Conservation (phyloP, 1,139 yeast species). For the Maudiozyma humilis region DNA sequence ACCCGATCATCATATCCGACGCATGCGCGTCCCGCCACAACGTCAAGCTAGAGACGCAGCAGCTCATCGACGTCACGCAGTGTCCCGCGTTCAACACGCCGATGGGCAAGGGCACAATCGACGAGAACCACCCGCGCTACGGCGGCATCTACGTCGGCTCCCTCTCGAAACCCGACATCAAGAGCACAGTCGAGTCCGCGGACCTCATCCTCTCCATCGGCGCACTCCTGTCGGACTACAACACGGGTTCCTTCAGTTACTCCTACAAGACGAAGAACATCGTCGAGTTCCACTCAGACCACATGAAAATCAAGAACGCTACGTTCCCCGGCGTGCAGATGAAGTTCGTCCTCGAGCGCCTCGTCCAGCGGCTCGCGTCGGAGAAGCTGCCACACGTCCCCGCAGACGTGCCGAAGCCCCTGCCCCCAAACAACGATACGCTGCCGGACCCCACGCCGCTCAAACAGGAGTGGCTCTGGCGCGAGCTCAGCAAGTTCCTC, state of each 20-base stretch:
- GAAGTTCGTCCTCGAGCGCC: slow-evolving; percentile 54
- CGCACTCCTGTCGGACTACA: slow-evolving; percentile 77
- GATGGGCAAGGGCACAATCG: slow-evolving; percentile 77
- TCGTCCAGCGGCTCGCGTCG: slow-evolving; percentile 35
- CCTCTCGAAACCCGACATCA: slow-evolving; percentile 65
- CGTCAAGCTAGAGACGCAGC: slow-evolving; percentile 50
- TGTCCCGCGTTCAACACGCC: slow-evolving; percentile 83
- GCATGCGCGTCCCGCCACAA: slow-evolving; percentile 79
- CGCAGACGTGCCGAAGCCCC: slow-evolving; percentile 40
- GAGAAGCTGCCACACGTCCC: slow-evolving; percentile 37
- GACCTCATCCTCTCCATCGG: slow-evolving; percentile 76
- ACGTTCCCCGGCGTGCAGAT: slow-evolving; percentile 70
- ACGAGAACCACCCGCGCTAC: slow-evolving; percentile 63
- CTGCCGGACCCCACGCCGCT: slow-evolving; percentile 39
- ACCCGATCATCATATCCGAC: slow-evolving; percentile 71
- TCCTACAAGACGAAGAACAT: slow-evolving; percentile 69
- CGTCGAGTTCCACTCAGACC: slow-evolving; percentile 81
- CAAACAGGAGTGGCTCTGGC: slow-evolving; percentile 78
- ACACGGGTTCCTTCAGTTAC: slow-evolving; percentile 84
- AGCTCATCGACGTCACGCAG: slow-evolving; percentile 57
- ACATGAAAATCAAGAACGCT: slow-evolving; percentile 68
- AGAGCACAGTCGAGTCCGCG: slow-evolving; percentile 64
- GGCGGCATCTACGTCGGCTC: slow-evolving; percentile 85
- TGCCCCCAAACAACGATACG: slow-evolving; percentile 39
- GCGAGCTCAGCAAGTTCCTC: slow-evolving; percentile 61